These are phyloP conservation scores for Sporisorium iseilematis-ciliati DNA, from an alignment of 1,284 basidiomycete genomes.

Conservation along the genomic window DNA sequence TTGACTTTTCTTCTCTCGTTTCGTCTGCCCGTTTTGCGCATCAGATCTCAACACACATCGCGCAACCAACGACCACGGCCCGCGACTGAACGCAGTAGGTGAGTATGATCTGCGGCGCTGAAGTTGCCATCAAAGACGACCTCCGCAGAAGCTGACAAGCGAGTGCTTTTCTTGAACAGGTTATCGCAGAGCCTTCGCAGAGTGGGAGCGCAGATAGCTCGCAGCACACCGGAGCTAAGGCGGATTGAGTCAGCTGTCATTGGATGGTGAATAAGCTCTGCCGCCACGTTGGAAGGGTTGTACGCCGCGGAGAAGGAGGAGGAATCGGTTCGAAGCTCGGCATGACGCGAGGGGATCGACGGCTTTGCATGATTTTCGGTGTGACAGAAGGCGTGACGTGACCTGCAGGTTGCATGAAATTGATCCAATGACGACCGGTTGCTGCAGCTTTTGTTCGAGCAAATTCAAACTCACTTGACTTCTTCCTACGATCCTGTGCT, in stretches of 20 bases:
- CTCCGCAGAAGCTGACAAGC: constrained; percentile 5
- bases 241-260: neutral
- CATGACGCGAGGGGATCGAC: constrained; percentile 5
- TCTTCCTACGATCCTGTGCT: no score
- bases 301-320: constrained; percentile 20
- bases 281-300: neutral
- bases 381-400: constrained; percentile 25
- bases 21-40: neutral
- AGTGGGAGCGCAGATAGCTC: constrained; percentile 17
- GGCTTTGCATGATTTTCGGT: neutral
- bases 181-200: constrained; percentile 36
- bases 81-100: constrained; percentile 50
- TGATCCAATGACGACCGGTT: neutral
- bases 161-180: constrained; percentile 1
- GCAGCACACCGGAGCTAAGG: constrained; percentile 4
- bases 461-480: constrained; percentile 2
- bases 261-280: neutral
- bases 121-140: neutral
- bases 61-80: constrained; percentile 41
- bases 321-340: constrained; percentile 6
- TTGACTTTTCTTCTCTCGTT: neutral
- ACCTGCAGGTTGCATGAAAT: neutral
- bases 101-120: neutral
- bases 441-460: neutral
- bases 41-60: constrained; percentile 54